A percentile compares a stretch with the other conserved stretches of the same genome.
These are phyloP conservation scores for Talaromyces albobiverticillius DNA, from an alignment of 2,329 filamentous ascomycete genomes.

Conservation along the genomic window DNA sequence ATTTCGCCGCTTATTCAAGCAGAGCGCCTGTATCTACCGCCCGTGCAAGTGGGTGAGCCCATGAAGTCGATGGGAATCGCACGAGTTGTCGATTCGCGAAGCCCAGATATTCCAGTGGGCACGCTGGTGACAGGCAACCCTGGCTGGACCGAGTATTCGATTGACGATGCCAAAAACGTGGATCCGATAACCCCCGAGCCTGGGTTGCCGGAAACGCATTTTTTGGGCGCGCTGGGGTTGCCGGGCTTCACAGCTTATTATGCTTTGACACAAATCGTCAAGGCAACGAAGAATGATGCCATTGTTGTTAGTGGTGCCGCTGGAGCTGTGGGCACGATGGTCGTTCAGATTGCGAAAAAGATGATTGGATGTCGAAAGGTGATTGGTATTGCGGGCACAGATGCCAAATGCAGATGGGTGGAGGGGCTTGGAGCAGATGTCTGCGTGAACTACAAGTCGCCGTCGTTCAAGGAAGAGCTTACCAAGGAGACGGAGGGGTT, in stretches of 20 bases:
- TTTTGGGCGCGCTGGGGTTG: conserved; percentile 8
- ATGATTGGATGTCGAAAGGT: conserved; percentile 5
- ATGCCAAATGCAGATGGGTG: conserved; percentile 3
- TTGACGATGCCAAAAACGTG: neutral
- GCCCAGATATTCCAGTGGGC: neutral
- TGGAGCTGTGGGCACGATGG: conserved; percentile 13
- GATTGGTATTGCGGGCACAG: conserved; percentile 4
- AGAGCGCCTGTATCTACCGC: neutral
- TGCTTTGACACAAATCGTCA: conserved; percentile 9
- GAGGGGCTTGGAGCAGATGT: conserved; percentile 1
- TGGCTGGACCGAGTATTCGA: neutral
- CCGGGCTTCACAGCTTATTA: conserved; percentile 16
- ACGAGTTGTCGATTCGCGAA: neutral
- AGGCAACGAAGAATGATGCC: conserved; percentile 5
- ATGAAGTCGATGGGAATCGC: neutral
- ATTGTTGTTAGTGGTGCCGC: conserved; percentile 14
- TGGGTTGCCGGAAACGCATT: conserved; percentile 4
- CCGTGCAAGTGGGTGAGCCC: neutral
- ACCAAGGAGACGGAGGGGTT: neutral
- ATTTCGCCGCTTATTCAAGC: neutral
- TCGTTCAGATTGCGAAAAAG: conserved; percentile 16
- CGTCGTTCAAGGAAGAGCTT: neutral
- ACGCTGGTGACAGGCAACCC: neutral
- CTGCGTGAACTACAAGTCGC: neutral
- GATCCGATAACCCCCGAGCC: neutral